These are phyloP conservation scores for Phalaenopsis aphrodite DNA, from an alignment of 106 monocot species.

Conservation along the genomic window DNA sequence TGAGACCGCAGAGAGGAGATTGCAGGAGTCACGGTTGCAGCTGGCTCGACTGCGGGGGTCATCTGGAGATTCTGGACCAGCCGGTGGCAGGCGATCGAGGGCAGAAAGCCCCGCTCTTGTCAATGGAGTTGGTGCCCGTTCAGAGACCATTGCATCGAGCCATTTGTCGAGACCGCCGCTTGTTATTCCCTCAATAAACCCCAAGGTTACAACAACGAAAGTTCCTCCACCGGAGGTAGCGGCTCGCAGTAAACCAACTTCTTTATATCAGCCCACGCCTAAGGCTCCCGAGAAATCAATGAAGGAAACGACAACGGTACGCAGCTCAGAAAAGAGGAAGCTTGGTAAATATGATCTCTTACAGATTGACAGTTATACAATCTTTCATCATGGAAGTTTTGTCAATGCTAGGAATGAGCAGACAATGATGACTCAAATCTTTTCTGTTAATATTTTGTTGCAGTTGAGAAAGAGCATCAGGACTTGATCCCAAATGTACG, in stretches of 20 bases:
- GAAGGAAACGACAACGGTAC: background rate
- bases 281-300: background rate
- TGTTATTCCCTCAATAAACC: constrained; percentile 12
- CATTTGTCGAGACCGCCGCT: constrained; percentile 23
- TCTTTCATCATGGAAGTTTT: background rate
- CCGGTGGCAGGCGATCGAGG: background rate
- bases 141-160: background rate
- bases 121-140: background rate
- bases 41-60: constrained; percentile 27
- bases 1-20: constrained; percentile 39
- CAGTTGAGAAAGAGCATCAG: constrained; percentile 41
- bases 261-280: background rate
- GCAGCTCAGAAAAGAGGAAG: constrained; percentile 7
- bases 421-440: background rate
- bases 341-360: constrained; percentile 1
- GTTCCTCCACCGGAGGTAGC: background rate
- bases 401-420: background rate
- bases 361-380: background rate
- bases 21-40: constrained; percentile 38
- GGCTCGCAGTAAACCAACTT: background rate
- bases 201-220: constrained; percentile 1
- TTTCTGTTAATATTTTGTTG: background rate
- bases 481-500: constrained; percentile 52
- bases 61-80: background rate
- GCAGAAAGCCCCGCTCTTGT: background rate